Base-by-base conservation (phyloP, 2,329 filamentous ascomycete genomes). In the Teratosphaeriaceae sp. region DNA sequence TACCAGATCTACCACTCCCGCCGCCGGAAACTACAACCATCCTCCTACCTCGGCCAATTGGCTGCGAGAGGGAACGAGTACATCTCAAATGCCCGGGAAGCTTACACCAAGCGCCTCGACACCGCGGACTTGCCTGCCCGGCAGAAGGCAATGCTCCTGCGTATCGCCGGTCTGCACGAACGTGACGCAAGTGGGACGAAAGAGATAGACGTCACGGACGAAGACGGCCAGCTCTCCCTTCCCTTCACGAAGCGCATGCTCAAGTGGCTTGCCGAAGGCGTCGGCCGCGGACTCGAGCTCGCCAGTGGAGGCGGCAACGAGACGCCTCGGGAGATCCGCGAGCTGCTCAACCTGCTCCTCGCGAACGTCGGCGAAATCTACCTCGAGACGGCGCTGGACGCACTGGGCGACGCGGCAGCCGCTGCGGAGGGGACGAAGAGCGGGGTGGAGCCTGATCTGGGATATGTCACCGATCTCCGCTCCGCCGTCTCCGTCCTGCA, bases 181-280 rank as follows among this genome's bases (percentile, higher is more conserved):
- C 82, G 82, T 48, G 80, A 77, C 35, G 27, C 48, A 1, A 59
- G 63, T 11, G 29, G 31, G 20, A 80, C 80, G 43, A 84, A 85
- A 53, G 89, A 95, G 40, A 88, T 94, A 45, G 89, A 94, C 60
- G 85, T 97, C 23, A 82, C 84, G 0, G 92, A 97, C 46, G 82
- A 90, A 59, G 90, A 98, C 58, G 92, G 92, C 24, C 74, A 80
- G 44, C 71, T 97, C 20, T 90, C 82, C 53, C 73, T 94, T 3
- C 73, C 80, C n/a, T 88, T 85, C 62, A 87, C 89, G n/a, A 97
- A 97, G 68, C 79, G 92, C 44, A 98, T 98, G 89, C 76, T 98
- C 47, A 94, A 87, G 61, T 98, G 92, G 92, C 72, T 98, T 30
- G 92, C 92, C 2, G 92, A 98, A 70, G 88, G 87, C 49, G 90